Evolutionary conservation across 2,329 filamentous ascomycete genomes (phyloP), one percentile per base, ranked within the genome.

Genomic region (Pseudogymnoascus sp.): DNA sequence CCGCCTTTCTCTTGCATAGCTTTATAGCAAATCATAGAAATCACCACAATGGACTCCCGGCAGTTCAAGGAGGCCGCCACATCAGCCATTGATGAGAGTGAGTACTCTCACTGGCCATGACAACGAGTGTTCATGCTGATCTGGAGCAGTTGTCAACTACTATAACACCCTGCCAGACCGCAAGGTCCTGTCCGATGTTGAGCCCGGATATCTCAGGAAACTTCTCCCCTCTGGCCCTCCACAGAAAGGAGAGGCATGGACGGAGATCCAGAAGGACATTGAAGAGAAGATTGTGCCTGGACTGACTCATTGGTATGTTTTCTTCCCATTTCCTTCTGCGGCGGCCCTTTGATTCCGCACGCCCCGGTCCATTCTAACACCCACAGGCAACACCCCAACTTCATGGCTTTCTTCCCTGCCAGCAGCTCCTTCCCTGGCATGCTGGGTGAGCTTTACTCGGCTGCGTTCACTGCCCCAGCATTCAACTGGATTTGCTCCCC

Each of bases 401-500:
- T 96, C 81, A 91, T 97, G 85, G 93, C 93, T 50, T 98, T 96
- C 81, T 98, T 95, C 77, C 90, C 93, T 1, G 91, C 91, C 60
- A 87, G 85, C 24, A 87, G 88, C 61, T 90, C 89, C 38, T 97
- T 89, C 73, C 92, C 93, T 0, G 85, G 87, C 28, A 93, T 96
- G 75, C 82, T 98, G 10, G 93, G 91, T 19, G 93, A 98, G 77
- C 87, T 98, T 79, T 98, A 96, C 80, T 91, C 87, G 46, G 88
- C 90, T 4, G 89, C 91, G 5, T 93, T 97, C 77, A 95, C 87
- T 11, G 90, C 90, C 14, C 91, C 93, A 1, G 91, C 91, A 40
- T 98, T 98, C 81, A 98, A 98, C 77, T 98, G 93, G 93, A 87
- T 97, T 67, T 97, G 93, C 77, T 92, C 88, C 5, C 93, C 93